Conservation (phyloP, 2,329 filamentous ascomycete genomes). For the Huntiella decipiens region DNA sequence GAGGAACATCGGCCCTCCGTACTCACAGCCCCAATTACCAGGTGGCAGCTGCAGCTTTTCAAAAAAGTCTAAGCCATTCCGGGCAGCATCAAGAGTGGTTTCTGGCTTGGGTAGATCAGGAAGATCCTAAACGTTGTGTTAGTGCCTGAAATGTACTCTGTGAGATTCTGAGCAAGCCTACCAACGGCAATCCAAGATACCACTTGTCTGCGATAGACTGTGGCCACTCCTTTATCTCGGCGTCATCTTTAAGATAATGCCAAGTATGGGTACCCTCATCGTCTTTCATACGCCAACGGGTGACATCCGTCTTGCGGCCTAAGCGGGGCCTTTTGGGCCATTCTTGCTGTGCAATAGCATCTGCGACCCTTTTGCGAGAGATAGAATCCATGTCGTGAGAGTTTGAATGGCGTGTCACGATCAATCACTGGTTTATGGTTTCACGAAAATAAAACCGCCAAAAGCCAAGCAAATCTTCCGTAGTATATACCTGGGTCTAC, state of each 20-base stretch:
- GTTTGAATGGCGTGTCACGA: neutral
- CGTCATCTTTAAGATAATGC: slow-evolving; percentile 68
- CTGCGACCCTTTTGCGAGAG: slow-evolving; percentile 24
- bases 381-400: slow-evolving; percentile 11
- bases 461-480: too few species aligned
- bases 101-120: slow-evolving; percentile 52
- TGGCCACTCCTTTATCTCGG: slow-evolving; percentile 58
- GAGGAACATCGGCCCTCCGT: slow-evolving; percentile 93
- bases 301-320: slow-evolving; percentile 50
- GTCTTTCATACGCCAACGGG: slow-evolving; percentile 62
- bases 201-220: slow-evolving; percentile 82
- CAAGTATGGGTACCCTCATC: slow-evolving; percentile 78
- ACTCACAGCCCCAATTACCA: slow-evolving; percentile 93
- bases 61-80: slow-evolving; percentile 76
- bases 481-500: too few species aligned
- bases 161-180: slow-evolving; percentile 21
- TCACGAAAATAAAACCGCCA: too few species aligned
- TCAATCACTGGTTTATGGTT: too few species aligned
- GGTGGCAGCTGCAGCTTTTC: slow-evolving; percentile 72
- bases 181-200: slow-evolving; percentile 60
- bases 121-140: slow-evolving; percentile 38
- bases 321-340: slow-evolving; percentile 29
- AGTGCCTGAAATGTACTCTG: neutral
- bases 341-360: slow-evolving; percentile 18
- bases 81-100: slow-evolving; percentile 56